Percentiles rank a stretch among this genome's conserved stretches.
Conservation (phyloP, 495 filamentous ascomycete species). For the Penicillium pulvis region DNA sequence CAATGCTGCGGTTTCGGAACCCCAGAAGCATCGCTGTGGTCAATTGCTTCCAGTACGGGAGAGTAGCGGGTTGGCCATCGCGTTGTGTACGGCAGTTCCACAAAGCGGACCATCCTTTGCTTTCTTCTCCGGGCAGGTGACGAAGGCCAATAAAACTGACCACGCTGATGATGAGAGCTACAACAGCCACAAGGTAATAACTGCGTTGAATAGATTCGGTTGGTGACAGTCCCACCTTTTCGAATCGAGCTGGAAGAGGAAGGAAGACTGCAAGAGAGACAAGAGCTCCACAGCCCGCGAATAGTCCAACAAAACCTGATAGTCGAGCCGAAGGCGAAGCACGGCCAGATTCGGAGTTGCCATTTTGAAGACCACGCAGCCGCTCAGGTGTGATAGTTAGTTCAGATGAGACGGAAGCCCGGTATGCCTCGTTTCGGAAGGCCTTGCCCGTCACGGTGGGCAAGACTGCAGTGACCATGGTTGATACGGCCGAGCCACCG, state of each 20-base stretch:
- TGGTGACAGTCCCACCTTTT: conserved; percentile 63
- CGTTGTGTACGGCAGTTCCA: conserved; percentile 19
- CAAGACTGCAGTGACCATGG: conserved; percentile 96
- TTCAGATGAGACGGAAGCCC: conserved; percentile 62
- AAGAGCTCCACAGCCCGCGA: conserved; percentile 89
- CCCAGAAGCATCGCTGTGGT: conserved; percentile 71
- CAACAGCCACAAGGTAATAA: conserved; percentile 78
- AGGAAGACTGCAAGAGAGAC: conserved; percentile 80
- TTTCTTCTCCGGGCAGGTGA: conserved; percentile 73
- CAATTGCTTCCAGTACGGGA: conserved; percentile 49
- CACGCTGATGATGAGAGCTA: conserved; percentile 71
- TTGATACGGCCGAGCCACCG: conserved; percentile 87
- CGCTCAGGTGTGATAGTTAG: conserved; percentile 62
- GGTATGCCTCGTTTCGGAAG: conserved; percentile 17
- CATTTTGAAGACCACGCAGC: conserved; percentile 26
- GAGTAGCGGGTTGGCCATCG: conserved; percentile 2
- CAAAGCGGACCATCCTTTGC: conserved; percentile 63
- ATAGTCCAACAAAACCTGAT: conserved; percentile 87
- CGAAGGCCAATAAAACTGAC: conserved; percentile 81
- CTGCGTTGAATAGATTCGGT: conserved; percentile 70
- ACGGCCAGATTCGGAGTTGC: conserved; percentile 9
- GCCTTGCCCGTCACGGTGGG: conserved; percentile 72
- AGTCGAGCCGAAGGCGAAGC: conserved; percentile 59
- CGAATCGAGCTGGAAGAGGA: conserved; percentile 79
- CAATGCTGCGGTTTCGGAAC: conserved; percentile 72